Evolutionary conservation across 345 rosid species (phyloP), one percentile per base, ranked within the genome.

Genomic region (Populus simonii): DNA sequence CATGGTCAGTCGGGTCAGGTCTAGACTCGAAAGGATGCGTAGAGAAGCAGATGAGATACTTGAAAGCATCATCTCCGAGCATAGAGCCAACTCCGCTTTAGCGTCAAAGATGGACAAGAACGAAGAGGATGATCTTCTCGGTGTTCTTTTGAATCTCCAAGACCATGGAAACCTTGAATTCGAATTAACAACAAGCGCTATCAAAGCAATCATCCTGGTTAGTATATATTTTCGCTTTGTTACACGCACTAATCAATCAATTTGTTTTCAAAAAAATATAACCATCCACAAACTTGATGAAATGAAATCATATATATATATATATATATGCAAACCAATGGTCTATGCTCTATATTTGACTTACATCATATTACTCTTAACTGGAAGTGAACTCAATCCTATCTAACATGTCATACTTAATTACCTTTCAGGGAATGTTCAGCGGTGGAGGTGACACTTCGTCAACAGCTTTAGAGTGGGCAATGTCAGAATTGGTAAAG

Each of bases 161-260:
- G 68, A 78, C 10, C 18, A 57, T 36, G 77, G 76, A 1, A 75
- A 80, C 11, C 72, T 18, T 31, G 85, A 83, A 1, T 59, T 79
- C 67, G 70, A 73, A 33, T 36, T 87, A 1, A 45, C 68, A 6
- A 61, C 55, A 1, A 71, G 76, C 20, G 75, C 70, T 78, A 74
- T 85, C 74, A 84, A 89, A 78, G 89, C 83, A 3, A 72, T 80
- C 20, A 79, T 89, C 39, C 4, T 79, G 81, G 87, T 87, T 13
- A 29, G 84, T 69, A 73, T 63, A 41, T 7, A 38, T 38, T 38
- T 38, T 38, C 7, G 7, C 39, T 36, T 36, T 36, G 33, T 31
- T 31, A 31, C 33, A 31, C 33, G 33, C 33, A 31, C 33, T 31
- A 31, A 31, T 31, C 3, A 31, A 31, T 31, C 33, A 31, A 31